Base-by-base conservation (phyloP, 2,329 filamentous ascomycete genomes). In the Sclerotinia borealis region DNA sequence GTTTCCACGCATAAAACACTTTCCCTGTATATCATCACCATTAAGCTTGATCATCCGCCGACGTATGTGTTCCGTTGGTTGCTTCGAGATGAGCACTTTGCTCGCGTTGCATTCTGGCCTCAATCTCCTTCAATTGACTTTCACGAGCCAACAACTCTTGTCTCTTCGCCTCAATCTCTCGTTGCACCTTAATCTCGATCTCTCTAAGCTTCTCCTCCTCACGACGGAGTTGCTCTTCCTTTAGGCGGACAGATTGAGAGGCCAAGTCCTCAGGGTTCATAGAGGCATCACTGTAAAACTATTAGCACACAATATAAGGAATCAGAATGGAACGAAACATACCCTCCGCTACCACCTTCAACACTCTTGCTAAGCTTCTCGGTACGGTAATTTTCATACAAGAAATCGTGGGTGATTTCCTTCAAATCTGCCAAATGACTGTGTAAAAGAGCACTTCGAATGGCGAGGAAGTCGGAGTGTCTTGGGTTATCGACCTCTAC, bases 331-430 rank as follows among this genome's bases (percentile, higher is more conserved):
- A 19, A 36, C 10, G 52, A 66, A 65, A 92, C 92, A 72, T 90
- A 96, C 92, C 87, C 86, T 85, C 87, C 85, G 79, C 87, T 84
- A 79, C 91, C 90, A 77, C 91, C 91, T 76, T 97, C 93, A 72
- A 99, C 95, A 77, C 92, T 97, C 91, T 98, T 99, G 83, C 91
- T 96, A 73, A 99, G 90, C 84, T 98, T 98, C 90, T 99, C 95
- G 75, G 95, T 99, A 92, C 95, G 92, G 85, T 99, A 99, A 82
- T 99, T 99, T 79, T 99, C 95, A 81, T 99, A 99, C 69, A 99
- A 83, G 88, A 99, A 99, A 79, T 99, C 95, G 79, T 99, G 95
- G 59, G 95, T 99, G 76, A 99, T 99, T 79, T 99, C 95, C 87
- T 99, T 99, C 74, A 99, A 81, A 78, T 99, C 95, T 66, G 95